Evolutionary conservation across 1,284 basidiomycete genomes (phyloP), one percentile per base, ranked within the genome.

Genomic region (Cutaneotrichosporon cavernicola): DNA sequence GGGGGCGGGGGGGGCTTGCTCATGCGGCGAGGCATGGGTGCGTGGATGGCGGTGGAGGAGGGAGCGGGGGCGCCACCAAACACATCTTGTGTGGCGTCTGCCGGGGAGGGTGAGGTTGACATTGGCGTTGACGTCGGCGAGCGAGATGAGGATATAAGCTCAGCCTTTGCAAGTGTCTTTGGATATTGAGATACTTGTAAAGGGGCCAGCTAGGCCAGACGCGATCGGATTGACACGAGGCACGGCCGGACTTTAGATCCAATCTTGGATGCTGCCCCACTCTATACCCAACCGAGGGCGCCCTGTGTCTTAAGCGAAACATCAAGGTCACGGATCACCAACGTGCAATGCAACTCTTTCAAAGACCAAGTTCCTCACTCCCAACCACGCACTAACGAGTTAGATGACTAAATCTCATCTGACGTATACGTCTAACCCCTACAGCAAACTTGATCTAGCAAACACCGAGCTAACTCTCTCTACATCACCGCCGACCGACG

Each of bases 1-100:
- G 58, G 63, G 11, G 63, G 63, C 13, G 63, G 57, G 0, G 50
- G 59, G 13, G 59, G 50, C 14, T 18, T 36, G 50, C 50, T 60
- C 51, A 43, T 32, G 13, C 58, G 58, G 14, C 58, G 49, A 2
- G 58, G 58, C 47, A 51, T 50, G 32, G 58, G 43, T 6, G 49
- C n/a, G 58, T 40, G 47, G 21, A 59, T 21, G n/a, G 46, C 53
- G 6, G n/a, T 56, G 32, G 53, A 11, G 30, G 49, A 51, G 10
- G 49, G 49, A 51, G 22, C 11, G 49, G 49, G 49, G 22, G 49
- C 49, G 30, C 13, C 49, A 10, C 22, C 16, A 16, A 51, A 51
- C 22, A 51, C 22, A 51, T 51, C 26, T 51, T 51, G 49, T 51
- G 49, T 31, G 22, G 4, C 49, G 30, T 30, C 49, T 4, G 49